Base-by-base conservation (phyloP, 2,329 filamentous ascomycete genomes). In the Sclerotinia subarctica region DNA sequence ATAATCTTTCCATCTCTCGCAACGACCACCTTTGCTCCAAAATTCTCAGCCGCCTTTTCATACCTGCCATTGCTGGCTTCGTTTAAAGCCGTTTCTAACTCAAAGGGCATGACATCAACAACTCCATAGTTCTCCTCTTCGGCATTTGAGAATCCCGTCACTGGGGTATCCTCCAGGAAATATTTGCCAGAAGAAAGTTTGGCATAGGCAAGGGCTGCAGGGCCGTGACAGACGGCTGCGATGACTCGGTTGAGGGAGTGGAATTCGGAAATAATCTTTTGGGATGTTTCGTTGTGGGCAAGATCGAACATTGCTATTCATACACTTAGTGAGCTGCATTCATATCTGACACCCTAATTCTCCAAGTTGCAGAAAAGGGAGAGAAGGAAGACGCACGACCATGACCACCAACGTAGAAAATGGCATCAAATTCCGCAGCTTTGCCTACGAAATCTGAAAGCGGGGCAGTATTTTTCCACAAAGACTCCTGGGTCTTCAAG, bases 181-280 rank as follows among this genome's bases (percentile, higher is more conserved):
- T 81, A 81, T 70, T 81, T 79, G 46, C 86, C 87, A 69, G 83
- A 79, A 6, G 78, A 71, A 26, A 82, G 74, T 73, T 82, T 85
- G 17, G 44, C 88, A 72, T 88, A 83, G 60, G 83, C 81, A 21
- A 92, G 80, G 17, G 84, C 89, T 4, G 85, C 85, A 2, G 89
- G 87, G 7, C 88, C 89, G 78, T 92, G 89, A 81, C 89, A 91
- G 57, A 92, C 88, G 4, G 89, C 86, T 0, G 86, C 80, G 19
- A 91, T 83, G 66, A 87, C 81, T 81, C 90, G 90, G 70, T 83
- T 85, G 3, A 83, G 81, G 51, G 80, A 79, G 74, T 82, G 84
- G 76, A 92, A 90, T 76, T 90, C 86, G 69, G 81, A 79, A 74
- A 89, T 86, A 47, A 92, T 79, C 70, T 83, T 79, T 72, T 87